Evolutionary conservation across 2,329 filamentous ascomycete species (phyloP).

Genomic region (Diaporthe citrichinensis): DNA sequence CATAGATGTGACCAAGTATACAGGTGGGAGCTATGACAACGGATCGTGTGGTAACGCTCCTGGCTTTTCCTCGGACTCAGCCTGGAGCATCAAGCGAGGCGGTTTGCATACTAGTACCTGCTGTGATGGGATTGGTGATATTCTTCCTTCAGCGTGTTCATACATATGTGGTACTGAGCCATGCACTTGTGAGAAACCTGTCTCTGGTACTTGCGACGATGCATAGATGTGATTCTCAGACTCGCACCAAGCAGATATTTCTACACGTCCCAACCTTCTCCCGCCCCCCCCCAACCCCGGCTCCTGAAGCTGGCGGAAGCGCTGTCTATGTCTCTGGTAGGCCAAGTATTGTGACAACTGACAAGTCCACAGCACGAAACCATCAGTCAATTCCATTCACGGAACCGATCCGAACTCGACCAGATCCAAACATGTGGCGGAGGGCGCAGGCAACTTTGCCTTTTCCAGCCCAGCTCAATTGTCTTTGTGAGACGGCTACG

Average conservation of each 20-base stretch:
- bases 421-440: neutral
- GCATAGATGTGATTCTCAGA: neutral
- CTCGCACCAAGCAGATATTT: no score
- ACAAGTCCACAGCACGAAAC: neutral
- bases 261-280: no score
- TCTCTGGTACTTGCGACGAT: neutral
- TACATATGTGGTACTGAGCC: neutral
- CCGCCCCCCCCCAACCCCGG: no score
- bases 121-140: neutral
- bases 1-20: neutral
- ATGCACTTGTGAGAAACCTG: neutral
- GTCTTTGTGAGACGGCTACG: neutral
- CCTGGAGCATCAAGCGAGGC: neutral
- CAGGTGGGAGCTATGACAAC: neutral
- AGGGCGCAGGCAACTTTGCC: neutral
- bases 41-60: no score
- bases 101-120: neutral
- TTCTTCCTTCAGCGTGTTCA: neutral
- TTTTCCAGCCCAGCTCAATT: no score
- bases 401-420: neutral
- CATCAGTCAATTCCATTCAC: neutral
- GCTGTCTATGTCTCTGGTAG: neutral
- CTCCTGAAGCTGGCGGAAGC: neutral
- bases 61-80: neutral
- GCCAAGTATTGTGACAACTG: neutral